Base-by-base conservation (phyloP, 371 early-diverging fungal genomes). In the Zancudomyces culisetae region DNA sequence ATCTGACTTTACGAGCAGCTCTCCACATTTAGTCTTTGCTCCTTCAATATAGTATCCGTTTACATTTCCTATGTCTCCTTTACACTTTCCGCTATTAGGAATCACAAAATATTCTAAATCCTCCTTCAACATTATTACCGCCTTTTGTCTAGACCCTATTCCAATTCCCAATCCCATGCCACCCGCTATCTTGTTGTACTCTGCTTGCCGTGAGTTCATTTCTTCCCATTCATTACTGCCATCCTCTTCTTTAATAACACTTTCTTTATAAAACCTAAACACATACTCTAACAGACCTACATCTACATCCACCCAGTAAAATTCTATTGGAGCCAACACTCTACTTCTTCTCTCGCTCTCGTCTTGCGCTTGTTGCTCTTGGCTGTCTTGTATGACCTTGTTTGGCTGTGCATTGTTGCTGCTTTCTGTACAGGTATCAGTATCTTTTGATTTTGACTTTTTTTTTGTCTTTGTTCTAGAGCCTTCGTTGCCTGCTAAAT, bases 71-170 rank as follows among this genome's bases (percentile, higher is more conserved):
- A 60, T 24, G 50, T 62, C 59, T 43, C 60, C 62, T 15, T 45
- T 57, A 42, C 59, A 58, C 2, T 51, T 29, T 1, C 59, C 66
- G 6, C 55, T 60, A 2, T 53, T 55, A 0, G 68, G 60, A 27
- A 69, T 66, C 19, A 84, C 83, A 55, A 79, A 80, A 47, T 81
- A 79, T 55, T 73, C 76, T 49, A 81, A 60, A 55, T 68, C 68
- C 42, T 68, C 68, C 35, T 63, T 62, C 48, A 68, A 52, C 23
- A 68, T 67, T 20, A 68, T 62, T 29, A 68, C 52, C 8, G 63
- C 62, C 21, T 41, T 55, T 23, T 55, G 45, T 10, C 29, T 42
- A 42, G 21, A 55, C 35, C 35, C 35, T 15, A 10, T 15, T 35
- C 35, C 15, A 6, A 10, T 35, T 15, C 35, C 35, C 35, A 35